Percentiles rank a stretch among this genome's conserved stretches.
phyloP scores from a whole-genome alignment of 495 filamentous ascomycete genomes.

The Jackrogersella minutella region DNA sequence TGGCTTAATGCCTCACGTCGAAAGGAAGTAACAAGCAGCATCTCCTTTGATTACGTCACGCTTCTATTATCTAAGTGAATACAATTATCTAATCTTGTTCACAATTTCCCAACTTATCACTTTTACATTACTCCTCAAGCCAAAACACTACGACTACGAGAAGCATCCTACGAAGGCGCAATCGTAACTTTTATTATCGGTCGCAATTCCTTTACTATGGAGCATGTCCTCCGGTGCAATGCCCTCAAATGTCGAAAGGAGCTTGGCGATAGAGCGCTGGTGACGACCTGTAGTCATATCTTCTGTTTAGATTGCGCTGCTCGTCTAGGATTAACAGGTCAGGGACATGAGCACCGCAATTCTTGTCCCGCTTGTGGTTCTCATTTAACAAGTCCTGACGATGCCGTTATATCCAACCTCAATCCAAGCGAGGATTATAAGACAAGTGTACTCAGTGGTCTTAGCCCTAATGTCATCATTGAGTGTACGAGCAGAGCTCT shows the following conservation, averaged over 20 bases:
- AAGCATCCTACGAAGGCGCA: background rate
- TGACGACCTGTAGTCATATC: constrained; percentile 93
- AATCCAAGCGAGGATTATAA: constrained; percentile 95
- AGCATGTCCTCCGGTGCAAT: constrained; percentile 81
- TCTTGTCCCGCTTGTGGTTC: constrained; percentile 86
- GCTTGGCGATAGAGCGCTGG: constrained; percentile 78
- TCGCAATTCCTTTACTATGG: constrained; percentile 58
- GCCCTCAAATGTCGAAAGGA: constrained; percentile 77
- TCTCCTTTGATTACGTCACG: too few species aligned
- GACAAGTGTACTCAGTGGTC: constrained; percentile 84
- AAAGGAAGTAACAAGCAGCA: background rate
- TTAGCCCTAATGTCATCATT: constrained; percentile 85
- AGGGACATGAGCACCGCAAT: constrained; percentile 60
- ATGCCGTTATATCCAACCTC: constrained; percentile 76
- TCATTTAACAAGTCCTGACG: constrained; percentile 74
- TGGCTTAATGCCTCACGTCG: background rate
- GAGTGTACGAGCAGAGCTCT: constrained; percentile 87
- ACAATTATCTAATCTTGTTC: background rate
- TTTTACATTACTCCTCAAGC: background rate
- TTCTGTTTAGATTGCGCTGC: constrained; percentile 84
- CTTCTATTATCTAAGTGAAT: too few species aligned
- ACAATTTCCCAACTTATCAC: background rate
- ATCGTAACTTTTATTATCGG: background rate
- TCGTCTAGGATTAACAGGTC: constrained; percentile 67
- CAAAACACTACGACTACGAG: background rate